phyloP scores from a whole-genome alignment of 2,329 filamentous ascomycete species.

The Aureobasidium sp. region DNA sequence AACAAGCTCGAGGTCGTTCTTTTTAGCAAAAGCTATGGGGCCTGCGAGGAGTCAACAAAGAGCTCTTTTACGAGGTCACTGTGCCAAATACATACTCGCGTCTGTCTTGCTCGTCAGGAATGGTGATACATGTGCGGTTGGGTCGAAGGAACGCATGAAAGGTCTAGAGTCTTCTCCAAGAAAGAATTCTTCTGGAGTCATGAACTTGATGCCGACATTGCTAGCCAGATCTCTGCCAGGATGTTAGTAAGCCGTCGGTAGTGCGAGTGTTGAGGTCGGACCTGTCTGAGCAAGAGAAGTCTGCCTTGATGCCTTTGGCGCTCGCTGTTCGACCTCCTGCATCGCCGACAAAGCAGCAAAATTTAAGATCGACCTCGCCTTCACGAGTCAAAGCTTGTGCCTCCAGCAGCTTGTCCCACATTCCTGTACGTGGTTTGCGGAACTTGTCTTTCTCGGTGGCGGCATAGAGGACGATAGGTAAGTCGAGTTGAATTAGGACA shows the following conservation, averaged over 20 bases:
- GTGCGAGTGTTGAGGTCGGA: slow-evolving; percentile 20
- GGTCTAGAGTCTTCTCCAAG: slow-evolving; percentile 56
- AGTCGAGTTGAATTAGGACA: slow-evolving; percentile 60
- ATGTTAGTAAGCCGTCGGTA: background rate
- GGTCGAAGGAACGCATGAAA: slow-evolving; percentile 64
- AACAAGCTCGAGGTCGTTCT: slow-evolving; percentile 62
- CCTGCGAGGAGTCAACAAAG: slow-evolving; percentile 13
- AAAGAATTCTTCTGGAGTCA: slow-evolving; percentile 91
- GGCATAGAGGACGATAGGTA: slow-evolving; percentile 76
- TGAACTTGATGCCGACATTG: slow-evolving; percentile 72
- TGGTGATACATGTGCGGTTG: slow-evolving; percentile 43
- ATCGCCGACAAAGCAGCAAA: slow-evolving; percentile 84
- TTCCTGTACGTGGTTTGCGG: slow-evolving; percentile 78
- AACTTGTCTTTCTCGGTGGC: slow-evolving; percentile 75
- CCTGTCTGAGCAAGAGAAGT: slow-evolving; percentile 54
- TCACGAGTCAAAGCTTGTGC: slow-evolving; percentile 38
- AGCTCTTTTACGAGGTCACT: background rate
- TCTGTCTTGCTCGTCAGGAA: slow-evolving; percentile 22
- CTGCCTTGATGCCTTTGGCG: slow-evolving; percentile 36
- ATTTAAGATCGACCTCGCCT: slow-evolving; percentile 55
- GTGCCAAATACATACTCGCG: slow-evolving; percentile 23
- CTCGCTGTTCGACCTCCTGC: slow-evolving; percentile 50
- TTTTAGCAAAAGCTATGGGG: slow-evolving; percentile 44
- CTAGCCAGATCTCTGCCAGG: slow-evolving; percentile 65
- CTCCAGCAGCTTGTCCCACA: slow-evolving; percentile 66